These are phyloP conservation scores for Choricystis sp. DNA, from an alignment of 139 green algal genomes.

Conservation along the genomic window DNA sequence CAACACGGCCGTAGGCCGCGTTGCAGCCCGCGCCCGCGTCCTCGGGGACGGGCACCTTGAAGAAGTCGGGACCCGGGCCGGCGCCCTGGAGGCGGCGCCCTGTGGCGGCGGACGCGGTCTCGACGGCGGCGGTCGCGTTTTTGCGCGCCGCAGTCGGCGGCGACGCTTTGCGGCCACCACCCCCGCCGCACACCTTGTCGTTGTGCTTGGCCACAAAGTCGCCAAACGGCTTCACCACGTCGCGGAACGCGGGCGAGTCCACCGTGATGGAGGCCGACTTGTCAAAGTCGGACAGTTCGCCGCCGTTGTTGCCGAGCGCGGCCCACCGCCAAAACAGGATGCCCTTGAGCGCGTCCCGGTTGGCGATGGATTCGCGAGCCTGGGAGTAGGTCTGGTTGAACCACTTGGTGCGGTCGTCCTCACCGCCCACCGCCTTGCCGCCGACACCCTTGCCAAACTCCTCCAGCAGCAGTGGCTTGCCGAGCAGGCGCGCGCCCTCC, in stretches of 20 bases:
- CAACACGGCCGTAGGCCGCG: background rate
- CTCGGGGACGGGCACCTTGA: background rate
- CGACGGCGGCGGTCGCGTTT: background rate
- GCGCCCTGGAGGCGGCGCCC: background rate
- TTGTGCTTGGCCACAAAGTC: background rate
- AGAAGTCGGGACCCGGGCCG: background rate
- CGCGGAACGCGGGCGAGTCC: background rate
- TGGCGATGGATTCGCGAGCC: background rate
- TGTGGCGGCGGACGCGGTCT: slow-evolving; percentile 2
- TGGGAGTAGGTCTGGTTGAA: slow-evolving; percentile 2
- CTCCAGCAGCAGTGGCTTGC: slow-evolving; percentile 44
- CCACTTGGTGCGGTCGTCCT: slow-evolving; percentile 4
- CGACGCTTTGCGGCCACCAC: background rate
- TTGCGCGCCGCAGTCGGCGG: background rate
- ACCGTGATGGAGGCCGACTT: background rate
- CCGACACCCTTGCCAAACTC: slow-evolving; percentile 44
- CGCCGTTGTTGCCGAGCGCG: background rate
- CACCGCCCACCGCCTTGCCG: slow-evolving; percentile 1
- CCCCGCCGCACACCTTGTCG: background rate
- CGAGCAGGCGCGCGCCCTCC: slow-evolving; percentile 13
- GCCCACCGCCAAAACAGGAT: background rate
- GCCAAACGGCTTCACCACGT: background rate
- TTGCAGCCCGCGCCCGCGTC: background rate
- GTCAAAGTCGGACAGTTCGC: background rate
- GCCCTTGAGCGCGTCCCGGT: background rate